Percentiles rank a stretch among this genome's conserved stretches.
phyloP scores from a whole-genome alignment of 2,329 filamentous ascomycete genomes.

The Fusarium transvaalense region DNA sequence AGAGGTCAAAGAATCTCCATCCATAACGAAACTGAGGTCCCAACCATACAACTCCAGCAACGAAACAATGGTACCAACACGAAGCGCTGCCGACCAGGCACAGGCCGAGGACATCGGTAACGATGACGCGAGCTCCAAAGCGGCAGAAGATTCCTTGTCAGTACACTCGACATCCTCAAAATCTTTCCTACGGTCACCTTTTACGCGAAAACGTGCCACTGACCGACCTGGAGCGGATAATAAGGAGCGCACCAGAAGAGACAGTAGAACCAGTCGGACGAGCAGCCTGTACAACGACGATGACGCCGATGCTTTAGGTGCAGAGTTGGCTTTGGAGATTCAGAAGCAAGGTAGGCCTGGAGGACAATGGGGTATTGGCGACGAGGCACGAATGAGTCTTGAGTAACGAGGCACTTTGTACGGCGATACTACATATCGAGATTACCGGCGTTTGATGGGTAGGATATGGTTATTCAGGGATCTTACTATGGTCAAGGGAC shows the following conservation, averaged over 20 bases:
- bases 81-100: constrained; percentile 40
- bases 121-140: constrained; percentile 48
- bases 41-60: constrained; percentile 54
- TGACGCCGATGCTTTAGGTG: constrained; percentile 56
- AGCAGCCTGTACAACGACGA: constrained; percentile 61
- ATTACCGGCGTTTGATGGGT: constrained; percentile 55
- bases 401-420: constrained; percentile 58
- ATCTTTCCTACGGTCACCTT: constrained; percentile 59
- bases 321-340: constrained; percentile 64
- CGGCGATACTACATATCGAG: constrained; percentile 21
- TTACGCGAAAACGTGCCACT: constrained; percentile 57
- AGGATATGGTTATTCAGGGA: neutral
- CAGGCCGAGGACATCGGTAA: constrained; percentile 46
- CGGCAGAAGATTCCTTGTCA: constrained; percentile 59
- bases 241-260: constrained; percentile 55
- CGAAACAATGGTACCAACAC: constrained; percentile 55
- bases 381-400: constrained; percentile 86
- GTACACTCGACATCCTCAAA: constrained; percentile 63
- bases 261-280: constrained; percentile 59
- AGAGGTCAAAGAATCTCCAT: constrained; percentile 49
- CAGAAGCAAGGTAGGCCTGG: constrained; percentile 67
- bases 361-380: constrained; percentile 81
- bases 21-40: constrained; percentile 41
- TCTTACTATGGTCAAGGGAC: neutral
- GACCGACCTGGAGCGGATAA: constrained; percentile 53